Evolutionary conservation across 305 asterid species (phyloP).

Genomic region (Solanum hybrid): DNA sequence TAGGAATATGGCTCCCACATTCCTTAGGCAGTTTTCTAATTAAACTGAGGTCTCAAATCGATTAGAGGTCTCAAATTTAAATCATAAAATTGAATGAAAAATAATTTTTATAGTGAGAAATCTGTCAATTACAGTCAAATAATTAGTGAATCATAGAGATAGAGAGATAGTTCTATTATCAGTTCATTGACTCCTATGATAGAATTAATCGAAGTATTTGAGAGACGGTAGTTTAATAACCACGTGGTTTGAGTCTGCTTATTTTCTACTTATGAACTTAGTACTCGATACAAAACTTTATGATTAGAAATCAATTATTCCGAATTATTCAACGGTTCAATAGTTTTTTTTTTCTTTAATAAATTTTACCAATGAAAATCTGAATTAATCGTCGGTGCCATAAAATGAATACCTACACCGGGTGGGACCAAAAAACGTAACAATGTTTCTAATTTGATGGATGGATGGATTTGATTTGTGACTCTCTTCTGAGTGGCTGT

Average conservation of each 20-base stretch:
- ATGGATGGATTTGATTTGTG: not conserved
- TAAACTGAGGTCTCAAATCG: too few relatives aligned
- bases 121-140: too few relatives aligned
- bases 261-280: not conserved
- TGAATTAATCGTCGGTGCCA: not conserved
- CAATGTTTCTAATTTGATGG: not conserved
- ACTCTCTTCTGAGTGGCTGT: not conserved
- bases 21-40: not conserved
- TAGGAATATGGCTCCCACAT: not conserved
- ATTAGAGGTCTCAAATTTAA: too few relatives aligned
- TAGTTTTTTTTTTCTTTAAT: not conserved
- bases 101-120: too few relatives aligned
- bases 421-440: not conserved
- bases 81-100: too few relatives aligned
- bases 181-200: not conserved
- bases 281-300: not conserved
- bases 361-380: fast-evolving
- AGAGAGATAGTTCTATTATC: not conserved
- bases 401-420: not conserved
- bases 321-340: not conserved
- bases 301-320: not conserved
- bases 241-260: not conserved
- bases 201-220: not conserved
- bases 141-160: too few relatives aligned
- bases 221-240: not conserved